Conservation (phyloP, 768 basidiomycete species). For the Rhizopogon sp. region DNA sequence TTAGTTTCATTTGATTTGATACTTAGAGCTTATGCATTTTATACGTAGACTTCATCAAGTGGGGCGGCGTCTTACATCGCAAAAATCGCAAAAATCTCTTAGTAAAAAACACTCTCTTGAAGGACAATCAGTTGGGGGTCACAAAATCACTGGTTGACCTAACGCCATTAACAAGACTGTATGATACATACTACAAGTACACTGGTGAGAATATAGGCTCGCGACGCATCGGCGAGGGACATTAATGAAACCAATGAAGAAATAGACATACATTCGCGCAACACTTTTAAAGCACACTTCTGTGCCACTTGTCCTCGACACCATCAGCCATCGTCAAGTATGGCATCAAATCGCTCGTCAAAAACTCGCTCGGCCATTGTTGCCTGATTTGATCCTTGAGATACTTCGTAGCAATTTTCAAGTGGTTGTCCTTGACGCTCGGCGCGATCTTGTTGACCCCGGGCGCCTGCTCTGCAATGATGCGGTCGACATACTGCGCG, state of each 20-base stretch:
- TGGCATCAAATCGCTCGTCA: conserved; percentile 92
- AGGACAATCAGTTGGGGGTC: no score
- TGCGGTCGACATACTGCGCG: conserved; percentile 56
- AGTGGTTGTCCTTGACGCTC: conserved; percentile 63
- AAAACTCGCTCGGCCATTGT: conserved; percentile 90
- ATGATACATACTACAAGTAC: not conserved
- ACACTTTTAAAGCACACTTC: conserved; percentile 30
- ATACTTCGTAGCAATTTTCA: conserved; percentile 73
- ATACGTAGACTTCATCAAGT: no score
- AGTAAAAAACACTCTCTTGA: no score
- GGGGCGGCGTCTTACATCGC: no score
- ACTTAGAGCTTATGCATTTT: no score
- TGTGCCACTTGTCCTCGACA: conserved; percentile 58
- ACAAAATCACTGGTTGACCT: no score
- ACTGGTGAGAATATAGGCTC: not conserved
- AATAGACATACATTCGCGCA: not conserved
- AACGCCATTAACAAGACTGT: not conserved
- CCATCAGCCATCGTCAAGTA: conserved; percentile 76
- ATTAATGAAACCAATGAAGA: not conserved
- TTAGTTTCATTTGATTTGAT: no score
- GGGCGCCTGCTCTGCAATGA: conserved; percentile 60
- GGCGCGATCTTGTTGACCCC: conserved; percentile 57
- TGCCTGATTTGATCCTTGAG: conserved; percentile 74
- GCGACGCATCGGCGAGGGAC: not conserved
- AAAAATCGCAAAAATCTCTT: no score